A percentile compares a stretch with the other conserved stretches of the same genome.
Evolutionary conservation across 129 eudicot species (phyloP).

Genomic region (Scalesia atractyloides): DNA sequence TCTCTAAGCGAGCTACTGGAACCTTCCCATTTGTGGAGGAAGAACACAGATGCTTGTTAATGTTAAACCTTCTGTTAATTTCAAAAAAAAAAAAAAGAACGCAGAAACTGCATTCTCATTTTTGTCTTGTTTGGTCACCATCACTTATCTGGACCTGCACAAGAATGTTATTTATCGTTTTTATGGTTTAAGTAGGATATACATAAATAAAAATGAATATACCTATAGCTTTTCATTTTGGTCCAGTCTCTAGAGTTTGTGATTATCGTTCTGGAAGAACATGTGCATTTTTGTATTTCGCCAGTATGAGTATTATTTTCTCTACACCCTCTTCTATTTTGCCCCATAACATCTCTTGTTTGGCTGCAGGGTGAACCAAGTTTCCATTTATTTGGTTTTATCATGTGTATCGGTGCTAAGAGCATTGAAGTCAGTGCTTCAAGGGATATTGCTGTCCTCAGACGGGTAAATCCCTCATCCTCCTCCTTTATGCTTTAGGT

Average conservation of each 20-base stretch:
- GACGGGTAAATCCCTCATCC: conserved; percentile 33
- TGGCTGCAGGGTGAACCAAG: conserved; percentile 51
- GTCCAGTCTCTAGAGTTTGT: background rate
- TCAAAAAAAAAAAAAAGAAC: no score
- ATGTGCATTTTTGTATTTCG: background rate
- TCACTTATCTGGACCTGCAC: background rate
- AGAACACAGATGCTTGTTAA: background rate
- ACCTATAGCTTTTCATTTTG: background rate
- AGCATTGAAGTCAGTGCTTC: conserved; percentile 45
- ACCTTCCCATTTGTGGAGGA: background rate
- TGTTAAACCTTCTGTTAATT: background rate
- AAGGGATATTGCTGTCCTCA: conserved; percentile 43
- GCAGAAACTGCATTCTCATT: background rate
- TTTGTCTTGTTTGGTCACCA: background rate
- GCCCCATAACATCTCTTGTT: background rate
- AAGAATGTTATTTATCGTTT: background rate
- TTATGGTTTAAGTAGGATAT: background rate
- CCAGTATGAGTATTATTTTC: background rate
- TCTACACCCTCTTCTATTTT: background rate
- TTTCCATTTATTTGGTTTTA: conserved; percentile 51
- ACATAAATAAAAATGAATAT: background rate
- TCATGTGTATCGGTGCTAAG: conserved; percentile 49
- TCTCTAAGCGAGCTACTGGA: no score
- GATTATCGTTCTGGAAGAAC: background rate
- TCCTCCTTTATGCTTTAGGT: background rate